Conservation (phyloP, 2,329 filamentous ascomycete species). For the Penicillium sp. region DNA sequence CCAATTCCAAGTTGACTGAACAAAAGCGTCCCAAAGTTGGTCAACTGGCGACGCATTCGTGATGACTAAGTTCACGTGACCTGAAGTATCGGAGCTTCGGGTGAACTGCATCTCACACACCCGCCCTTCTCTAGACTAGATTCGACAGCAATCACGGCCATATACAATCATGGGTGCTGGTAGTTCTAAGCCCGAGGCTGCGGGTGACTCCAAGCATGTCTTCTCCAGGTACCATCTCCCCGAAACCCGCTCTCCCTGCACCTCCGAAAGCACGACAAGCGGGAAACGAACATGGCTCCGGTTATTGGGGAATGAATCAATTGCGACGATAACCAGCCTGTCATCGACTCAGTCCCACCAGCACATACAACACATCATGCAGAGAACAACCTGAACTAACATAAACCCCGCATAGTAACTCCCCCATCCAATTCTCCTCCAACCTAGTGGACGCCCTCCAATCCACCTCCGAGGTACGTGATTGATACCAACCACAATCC, state of each 20-base stretch:
- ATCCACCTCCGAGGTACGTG: constrained; percentile 75
- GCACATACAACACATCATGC: neutral
- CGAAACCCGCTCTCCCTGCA: neutral
- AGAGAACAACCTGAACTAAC: constrained; percentile 7
- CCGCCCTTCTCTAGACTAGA: constrained; percentile 16
- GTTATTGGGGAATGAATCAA: neutral
- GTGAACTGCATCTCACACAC: constrained; percentile 15
- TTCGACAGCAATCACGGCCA: constrained; percentile 15
- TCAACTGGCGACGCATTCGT: neutral
- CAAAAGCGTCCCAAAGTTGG: no score
- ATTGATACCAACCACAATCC: neutral
- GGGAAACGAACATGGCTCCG: constrained; percentile 10
- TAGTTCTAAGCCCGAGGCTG: constrained; percentile 59
- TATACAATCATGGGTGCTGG: constrained; percentile 58
- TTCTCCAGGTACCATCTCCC: constrained; percentile 55
- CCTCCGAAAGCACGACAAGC: constrained; percentile 2
- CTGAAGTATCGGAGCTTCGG: constrained; percentile 23
- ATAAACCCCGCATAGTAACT: constrained; percentile 31
- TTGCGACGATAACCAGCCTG: neutral
- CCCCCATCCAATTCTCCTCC: constrained; percentile 72
- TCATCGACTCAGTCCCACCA: neutral
- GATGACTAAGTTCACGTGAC: constrained; percentile 18
- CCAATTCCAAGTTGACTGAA: neutral
- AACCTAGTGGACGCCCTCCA: constrained; percentile 81
- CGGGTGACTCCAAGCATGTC: constrained; percentile 56